Conservation (phyloP, 2,329 filamentous ascomycete species). For the Chaetomiaceae sp. region DNA sequence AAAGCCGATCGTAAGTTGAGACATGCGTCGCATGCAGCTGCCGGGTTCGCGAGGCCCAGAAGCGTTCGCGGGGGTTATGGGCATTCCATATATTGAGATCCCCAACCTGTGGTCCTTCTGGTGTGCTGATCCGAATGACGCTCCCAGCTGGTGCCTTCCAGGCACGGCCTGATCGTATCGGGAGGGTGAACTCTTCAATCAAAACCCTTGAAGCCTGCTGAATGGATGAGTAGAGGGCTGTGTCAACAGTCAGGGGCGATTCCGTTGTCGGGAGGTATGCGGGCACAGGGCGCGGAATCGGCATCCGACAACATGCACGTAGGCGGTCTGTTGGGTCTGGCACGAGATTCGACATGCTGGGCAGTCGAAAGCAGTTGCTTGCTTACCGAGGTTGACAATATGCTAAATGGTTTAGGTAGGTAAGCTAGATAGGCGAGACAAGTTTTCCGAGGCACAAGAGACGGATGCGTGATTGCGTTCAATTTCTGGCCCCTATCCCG, state of each 20-base stretch:
- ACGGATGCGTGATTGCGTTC: no score
- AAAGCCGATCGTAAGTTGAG: slow-evolving; percentile 65
- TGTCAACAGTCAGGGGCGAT: slow-evolving; percentile 37
- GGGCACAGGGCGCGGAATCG: slow-evolving; percentile 37
- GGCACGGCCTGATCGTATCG: slow-evolving; percentile 68
- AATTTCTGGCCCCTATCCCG: no score
- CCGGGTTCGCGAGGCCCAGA: slow-evolving; percentile 76
- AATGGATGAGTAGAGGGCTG: slow-evolving; percentile 56
- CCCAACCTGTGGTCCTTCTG: slow-evolving; percentile 74
- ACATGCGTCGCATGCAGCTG: slow-evolving; percentile 77
- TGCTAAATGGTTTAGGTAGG: no score
- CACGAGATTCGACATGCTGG: no score
- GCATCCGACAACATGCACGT: background rate
- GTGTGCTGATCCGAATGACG: slow-evolving; percentile 70
- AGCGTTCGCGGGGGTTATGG: slow-evolving; percentile 70
- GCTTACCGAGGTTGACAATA: no score
- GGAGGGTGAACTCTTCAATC: slow-evolving; percentile 55
- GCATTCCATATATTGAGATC: slow-evolving; percentile 80
- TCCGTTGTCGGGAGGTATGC: slow-evolving; percentile 31
- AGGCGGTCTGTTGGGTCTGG: background rate
- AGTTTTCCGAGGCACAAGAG: no score
- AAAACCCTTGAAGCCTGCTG: slow-evolving; percentile 43
- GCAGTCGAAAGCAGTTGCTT: no score
- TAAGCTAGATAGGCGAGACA: no score
- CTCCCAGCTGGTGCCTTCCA: slow-evolving; percentile 66